Base-by-base conservation (phyloP, 2,329 filamentous ascomycete genomes). In the Fusarium acutatum region DNA sequence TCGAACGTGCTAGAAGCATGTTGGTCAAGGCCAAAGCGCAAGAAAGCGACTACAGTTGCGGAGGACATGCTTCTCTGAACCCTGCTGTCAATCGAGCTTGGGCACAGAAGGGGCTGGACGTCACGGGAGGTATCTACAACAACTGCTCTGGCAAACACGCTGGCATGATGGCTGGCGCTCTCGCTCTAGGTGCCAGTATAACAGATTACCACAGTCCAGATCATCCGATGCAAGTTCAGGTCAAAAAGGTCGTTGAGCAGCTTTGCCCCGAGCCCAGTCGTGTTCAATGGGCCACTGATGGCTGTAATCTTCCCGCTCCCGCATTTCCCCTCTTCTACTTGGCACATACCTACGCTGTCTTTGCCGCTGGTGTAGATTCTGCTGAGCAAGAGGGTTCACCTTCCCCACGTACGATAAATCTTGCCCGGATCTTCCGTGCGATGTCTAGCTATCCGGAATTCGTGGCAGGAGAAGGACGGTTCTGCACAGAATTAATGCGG, bases 101-200 rank as follows among this genome's bases (percentile, higher is more conserved):
- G 43, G 43, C 43, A 0, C 24, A 46, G 18, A 46, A 28, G 24
- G 8, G 43, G 0, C 7, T 46, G 4, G 43, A 46, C 0, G 24
- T 28, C 8, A 28, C 43, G 8, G 18, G 24, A 0, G 43, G 43
- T 0, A 1, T 22, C 5, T 46, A 46, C 18, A 46, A 46, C 1
- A 46, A 46, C 18, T 46, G 43, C 18, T 46, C 43, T 28, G 43
- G 43, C 2, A 46, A 46, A 14, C 43, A 46, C 18, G 18, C 43
- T 46, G 43, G 43, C 0, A 46, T 46, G 12, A 28, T 46, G 24
- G 43, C 43, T 28, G 43, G 43, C 18, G 43, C 43, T 22, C 24
- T 28, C 0, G 18, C 43, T 28, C 43, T 28, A 14, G 24, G 43
- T 46, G 24, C 18, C 43, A 46, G 24, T 22, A 7, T 46, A 46